Conservation (phyloP, 2,329 filamentous ascomycete genomes). For the Chrysoporthe austroafricana region DNA sequence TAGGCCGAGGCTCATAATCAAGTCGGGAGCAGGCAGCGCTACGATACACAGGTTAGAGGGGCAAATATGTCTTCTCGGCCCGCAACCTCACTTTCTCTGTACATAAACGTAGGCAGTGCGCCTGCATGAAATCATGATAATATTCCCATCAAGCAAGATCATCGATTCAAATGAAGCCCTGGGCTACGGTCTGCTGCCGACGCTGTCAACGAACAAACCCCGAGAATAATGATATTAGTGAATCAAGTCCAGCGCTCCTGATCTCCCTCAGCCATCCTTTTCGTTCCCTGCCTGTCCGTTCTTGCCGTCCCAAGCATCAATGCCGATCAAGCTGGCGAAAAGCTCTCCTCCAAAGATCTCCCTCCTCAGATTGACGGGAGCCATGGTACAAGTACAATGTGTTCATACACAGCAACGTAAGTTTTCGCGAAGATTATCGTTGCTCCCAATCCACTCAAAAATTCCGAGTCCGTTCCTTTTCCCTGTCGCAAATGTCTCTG, state of each 20-base stretch:
- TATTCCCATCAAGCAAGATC: not conserved
- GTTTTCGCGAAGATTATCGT: not conserved
- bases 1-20: no score
- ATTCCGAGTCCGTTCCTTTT: not conserved
- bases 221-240: constrained; percentile 7
- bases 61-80: not conserved
- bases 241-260: not conserved
- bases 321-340: not conserved
- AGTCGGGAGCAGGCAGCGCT: no score
- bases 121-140: not conserved
- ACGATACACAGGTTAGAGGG: not conserved
- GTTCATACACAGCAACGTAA: constrained; percentile 6
- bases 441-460: not conserved
- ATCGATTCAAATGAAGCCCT: constrained; percentile 1
- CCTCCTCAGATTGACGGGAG: not conserved
- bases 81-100: not conserved
- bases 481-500: not conserved
- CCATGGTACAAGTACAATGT: constrained; percentile 3
- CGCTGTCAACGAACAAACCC: not conserved
- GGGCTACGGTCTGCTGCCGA: not conserved
- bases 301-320: not conserved
- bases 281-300: not conserved
- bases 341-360: not conserved
- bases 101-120: not conserved
- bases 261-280: not conserved